Evolutionary conservation across 2,329 filamentous ascomycete species (phyloP).

Genomic region (Aspergillus hortae): DNA sequence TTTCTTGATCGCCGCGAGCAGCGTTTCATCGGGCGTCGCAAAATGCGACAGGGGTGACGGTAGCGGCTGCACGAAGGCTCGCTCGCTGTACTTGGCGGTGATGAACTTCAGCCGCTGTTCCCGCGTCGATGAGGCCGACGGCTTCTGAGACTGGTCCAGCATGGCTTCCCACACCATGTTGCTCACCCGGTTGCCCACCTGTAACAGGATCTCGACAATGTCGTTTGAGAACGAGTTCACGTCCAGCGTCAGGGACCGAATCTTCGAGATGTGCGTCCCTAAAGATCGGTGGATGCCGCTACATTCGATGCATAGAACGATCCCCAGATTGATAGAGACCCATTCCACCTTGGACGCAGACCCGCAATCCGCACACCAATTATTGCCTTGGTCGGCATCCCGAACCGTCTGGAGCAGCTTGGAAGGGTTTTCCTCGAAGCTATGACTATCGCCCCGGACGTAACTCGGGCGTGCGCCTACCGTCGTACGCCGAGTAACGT

Average conservation of each 20-base stretch:
- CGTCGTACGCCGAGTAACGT: conserved; percentile 79
- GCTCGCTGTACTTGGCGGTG: conserved; percentile 88
- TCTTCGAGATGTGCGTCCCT: conserved; percentile 96
- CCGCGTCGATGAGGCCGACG: conserved; percentile 70
- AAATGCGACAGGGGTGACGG: conserved; percentile 73
- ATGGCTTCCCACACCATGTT: conserved; percentile 96
- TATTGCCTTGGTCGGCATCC: conserved; percentile 87
- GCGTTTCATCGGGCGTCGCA: conserved; percentile 75
- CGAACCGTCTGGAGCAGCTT: conserved; percentile 83
- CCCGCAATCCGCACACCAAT: conserved; percentile 90
- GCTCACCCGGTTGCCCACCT: conserved; percentile 88
- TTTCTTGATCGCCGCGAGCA: conserved; percentile 89
- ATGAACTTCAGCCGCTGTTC: conserved; percentile 95
- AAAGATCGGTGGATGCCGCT: conserved; percentile 95
- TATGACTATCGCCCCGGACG: conserved; percentile 64
- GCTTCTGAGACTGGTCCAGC: conserved; percentile 71
- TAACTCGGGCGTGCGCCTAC: conserved; percentile 82
- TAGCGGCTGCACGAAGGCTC: conserved; percentile 70
- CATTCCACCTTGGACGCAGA: conserved; percentile 92
- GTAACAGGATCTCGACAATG: conserved; percentile 87
- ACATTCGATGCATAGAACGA: conserved; percentile 95
- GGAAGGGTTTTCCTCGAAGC: conserved; percentile 76
- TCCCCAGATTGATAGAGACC: conserved; percentile 97
- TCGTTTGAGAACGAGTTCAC: conserved; percentile 95
- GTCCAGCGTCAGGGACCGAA: conserved; percentile 90